These are phyloP conservation scores for Sclerotiophoma versabilis DNA, from an alignment of 2,329 filamentous ascomycete species.

Conservation along the genomic window DNA sequence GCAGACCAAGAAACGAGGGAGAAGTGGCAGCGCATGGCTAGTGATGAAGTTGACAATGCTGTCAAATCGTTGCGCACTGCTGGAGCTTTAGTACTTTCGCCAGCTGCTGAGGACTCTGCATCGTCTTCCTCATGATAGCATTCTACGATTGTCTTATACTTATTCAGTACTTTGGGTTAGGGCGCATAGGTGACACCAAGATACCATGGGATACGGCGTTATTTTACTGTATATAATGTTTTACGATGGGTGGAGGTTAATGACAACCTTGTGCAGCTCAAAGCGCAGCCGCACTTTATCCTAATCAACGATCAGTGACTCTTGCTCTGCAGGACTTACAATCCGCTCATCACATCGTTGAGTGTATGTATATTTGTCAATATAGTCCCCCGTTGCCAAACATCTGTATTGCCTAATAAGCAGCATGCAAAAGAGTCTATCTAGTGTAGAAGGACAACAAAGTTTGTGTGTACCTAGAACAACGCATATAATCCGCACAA, in stretches of 20 bases:
- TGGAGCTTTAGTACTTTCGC: constrained; percentile 24
- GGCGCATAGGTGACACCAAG: constrained; percentile 4
- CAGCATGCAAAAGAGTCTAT: too few species aligned
- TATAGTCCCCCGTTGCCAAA: too few species aligned
- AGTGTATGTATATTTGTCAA: too few species aligned
- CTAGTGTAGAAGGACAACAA: too few species aligned
- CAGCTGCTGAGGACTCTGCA: constrained; percentile 38
- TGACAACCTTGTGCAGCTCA: not conserved
- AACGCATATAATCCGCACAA: too few species aligned
- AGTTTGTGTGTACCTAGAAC: too few species aligned
- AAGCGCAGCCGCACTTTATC: too few species aligned
- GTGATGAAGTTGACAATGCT: constrained; percentile 78
- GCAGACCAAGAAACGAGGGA: constrained; percentile 69
- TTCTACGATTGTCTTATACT: not conserved
- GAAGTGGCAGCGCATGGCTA: constrained; percentile 78
- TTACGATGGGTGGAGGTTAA: not conserved
- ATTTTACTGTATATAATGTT: constrained; percentile 6
- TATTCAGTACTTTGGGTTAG: constrained; percentile 7
- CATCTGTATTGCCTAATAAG: too few species aligned
- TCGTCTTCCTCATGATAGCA: constrained; percentile 33
- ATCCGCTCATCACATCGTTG: too few species aligned
- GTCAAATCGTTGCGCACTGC: constrained; percentile 53
- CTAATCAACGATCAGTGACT: too few species aligned
- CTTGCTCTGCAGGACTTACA: too few species aligned
- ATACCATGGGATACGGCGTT: constrained; percentile 18